phyloP scores from a whole-genome alignment of 192 early-diverging fungal genomes.

The Borealophlyctis nickersoniae region DNA sequence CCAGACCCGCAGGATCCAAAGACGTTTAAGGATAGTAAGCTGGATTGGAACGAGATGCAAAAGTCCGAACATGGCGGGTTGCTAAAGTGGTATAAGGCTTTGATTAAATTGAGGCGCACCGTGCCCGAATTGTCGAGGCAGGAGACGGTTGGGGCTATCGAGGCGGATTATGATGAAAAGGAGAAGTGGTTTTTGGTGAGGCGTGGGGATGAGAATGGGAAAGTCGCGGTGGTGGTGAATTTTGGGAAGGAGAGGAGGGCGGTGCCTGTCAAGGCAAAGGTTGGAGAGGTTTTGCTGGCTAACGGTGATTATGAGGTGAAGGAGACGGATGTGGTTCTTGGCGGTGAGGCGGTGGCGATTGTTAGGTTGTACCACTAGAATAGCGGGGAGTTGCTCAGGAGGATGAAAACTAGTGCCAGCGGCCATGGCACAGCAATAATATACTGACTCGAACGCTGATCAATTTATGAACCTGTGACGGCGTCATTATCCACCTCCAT shows the following conservation, averaged over 20 bases:
- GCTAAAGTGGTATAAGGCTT: conserved; percentile 19
- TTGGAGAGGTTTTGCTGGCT: conserved; percentile 13
- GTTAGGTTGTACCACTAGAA: conserved; percentile 12
- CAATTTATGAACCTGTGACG: no score
- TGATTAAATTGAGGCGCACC: conserved; percentile 18
- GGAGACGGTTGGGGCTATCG: conserved; percentile 10
- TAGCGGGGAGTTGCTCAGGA: no score
- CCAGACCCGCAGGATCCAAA: conserved; percentile 31
- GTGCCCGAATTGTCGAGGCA: conserved; percentile 8
- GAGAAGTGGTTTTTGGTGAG: conserved; percentile 18
- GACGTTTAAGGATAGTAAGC: conserved; percentile 27
- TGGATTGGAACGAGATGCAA: conserved; percentile 20
- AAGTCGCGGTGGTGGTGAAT: conserved; percentile 22
- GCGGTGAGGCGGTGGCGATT: conserved; percentile 20
- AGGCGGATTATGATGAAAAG: conserved; percentile 12
- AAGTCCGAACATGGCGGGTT: conserved; percentile 5
- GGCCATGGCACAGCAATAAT: no score
- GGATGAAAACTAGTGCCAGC: no score
- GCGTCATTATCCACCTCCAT: no score
- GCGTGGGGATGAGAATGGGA: not conserved
- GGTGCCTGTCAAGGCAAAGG: conserved; percentile 3
- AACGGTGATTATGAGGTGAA: conserved; percentile 12
- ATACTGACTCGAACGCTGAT: no score
- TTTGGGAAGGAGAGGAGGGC: conserved; percentile 12
- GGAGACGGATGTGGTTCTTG: conserved; percentile 3